These are phyloP conservation scores for Fusarium subtropicale DNA, from an alignment of 2,329 filamentous ascomycete genomes.

Conservation along the genomic window DNA sequence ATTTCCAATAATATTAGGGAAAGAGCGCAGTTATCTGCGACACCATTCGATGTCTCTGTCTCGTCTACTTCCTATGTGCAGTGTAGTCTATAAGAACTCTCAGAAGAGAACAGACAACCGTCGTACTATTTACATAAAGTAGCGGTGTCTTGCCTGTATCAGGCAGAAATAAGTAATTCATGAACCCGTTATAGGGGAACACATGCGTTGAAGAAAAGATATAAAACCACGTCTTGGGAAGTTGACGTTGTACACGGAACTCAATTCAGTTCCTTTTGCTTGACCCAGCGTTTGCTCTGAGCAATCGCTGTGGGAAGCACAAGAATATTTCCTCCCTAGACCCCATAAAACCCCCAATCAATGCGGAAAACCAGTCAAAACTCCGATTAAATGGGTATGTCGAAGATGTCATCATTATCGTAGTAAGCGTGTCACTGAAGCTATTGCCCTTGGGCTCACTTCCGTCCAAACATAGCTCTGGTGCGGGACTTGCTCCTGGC, in stretches of 20 bases:
- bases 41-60: background rate
- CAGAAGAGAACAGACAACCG: slow-evolving; percentile 28
- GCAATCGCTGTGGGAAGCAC: slow-evolving; percentile 28
- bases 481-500: slow-evolving; percentile 80
- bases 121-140: slow-evolving; percentile 10
- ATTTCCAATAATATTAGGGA: slow-evolving; percentile 23
- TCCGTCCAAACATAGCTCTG: slow-evolving; percentile 75
- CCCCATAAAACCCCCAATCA: slow-evolving; percentile 31
- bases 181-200: slow-evolving; percentile 16
- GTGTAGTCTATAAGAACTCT: slow-evolving; percentile 29
- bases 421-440: slow-evolving; percentile 36
- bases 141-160: slow-evolving; percentile 10
- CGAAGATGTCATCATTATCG: slow-evolving; percentile 50
- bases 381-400: slow-evolving; percentile 51
- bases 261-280: slow-evolving; percentile 12
- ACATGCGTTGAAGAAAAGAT: slow-evolving; percentile 36
- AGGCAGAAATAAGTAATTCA: slow-evolving; percentile 21
- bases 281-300: slow-evolving; percentile 13
- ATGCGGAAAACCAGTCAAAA: slow-evolving; percentile 48
- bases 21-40: background rate
- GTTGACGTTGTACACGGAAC: slow-evolving; percentile 19
- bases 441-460: slow-evolving; percentile 37
- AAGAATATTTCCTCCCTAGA: slow-evolving; percentile 31
- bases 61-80: slow-evolving; percentile 16
- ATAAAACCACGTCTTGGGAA: slow-evolving; percentile 31